These are phyloP conservation scores for Leccinum angustisporum DNA, from an alignment of 1,284 basidiomycete genomes.

Conservation along the genomic window DNA sequence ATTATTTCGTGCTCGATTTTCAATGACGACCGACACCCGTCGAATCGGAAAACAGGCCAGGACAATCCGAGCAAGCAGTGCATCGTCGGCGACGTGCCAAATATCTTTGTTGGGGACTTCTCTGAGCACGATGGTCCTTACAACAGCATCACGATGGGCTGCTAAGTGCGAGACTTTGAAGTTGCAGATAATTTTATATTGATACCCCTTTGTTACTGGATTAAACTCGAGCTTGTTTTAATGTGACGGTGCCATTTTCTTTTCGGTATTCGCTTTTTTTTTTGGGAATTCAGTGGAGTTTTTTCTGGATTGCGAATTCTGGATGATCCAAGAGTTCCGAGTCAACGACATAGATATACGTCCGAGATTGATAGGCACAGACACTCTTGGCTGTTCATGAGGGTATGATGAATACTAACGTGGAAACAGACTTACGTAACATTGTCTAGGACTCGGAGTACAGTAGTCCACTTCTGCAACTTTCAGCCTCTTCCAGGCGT, in stretches of 20 bases:
- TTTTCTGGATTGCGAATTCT: neutral
- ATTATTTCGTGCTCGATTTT: neutral
- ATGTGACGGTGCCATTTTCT: neutral
- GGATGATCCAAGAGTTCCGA: neutral
- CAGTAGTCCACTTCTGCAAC: too few relatives aligned
- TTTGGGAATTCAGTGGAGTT: neutral
- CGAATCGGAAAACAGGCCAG: conserved; percentile 41
- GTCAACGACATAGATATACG: too few relatives aligned
- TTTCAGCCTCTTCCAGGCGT: too few relatives aligned
- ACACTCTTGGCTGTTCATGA: too few relatives aligned
- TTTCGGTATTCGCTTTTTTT: neutral
- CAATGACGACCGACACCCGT: neutral
- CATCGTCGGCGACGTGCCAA: conserved; percentile 46
- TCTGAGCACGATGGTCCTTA: neutral
- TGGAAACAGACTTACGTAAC: too few relatives aligned
- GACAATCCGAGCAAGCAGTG: conserved; percentile 56
- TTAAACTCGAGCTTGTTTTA: neutral
- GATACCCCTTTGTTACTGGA: too few relatives aligned
- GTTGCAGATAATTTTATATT: neutral
- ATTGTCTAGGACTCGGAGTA: too few relatives aligned
- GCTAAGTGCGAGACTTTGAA: neutral
- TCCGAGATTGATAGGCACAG: too few relatives aligned
- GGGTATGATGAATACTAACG: too few relatives aligned
- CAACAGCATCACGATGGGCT: neutral
- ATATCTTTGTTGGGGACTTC: conserved; percentile 43